Evolutionary conservation across 768 basidiomycete genomes (phyloP), one percentile per base, ranked within the genome.

Genomic region (Cyclocybe cylindracea): DNA sequence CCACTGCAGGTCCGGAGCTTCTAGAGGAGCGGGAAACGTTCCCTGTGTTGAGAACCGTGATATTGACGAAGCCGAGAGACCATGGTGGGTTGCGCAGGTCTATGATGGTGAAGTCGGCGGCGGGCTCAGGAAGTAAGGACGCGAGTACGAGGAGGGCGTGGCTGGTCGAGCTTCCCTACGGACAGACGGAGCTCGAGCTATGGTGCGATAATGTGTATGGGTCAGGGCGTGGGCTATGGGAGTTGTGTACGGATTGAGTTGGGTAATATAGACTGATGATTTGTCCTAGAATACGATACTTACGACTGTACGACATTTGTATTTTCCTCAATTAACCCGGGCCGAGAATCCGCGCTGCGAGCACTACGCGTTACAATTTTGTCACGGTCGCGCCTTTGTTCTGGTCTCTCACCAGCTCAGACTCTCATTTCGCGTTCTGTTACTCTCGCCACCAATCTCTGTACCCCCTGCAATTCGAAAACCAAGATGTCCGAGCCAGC

Each of bases 171-270:
- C 44, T 71, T 7, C 65, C 64, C 3, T 53, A 58, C 32, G 60
- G 63, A 40, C 53, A 59, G 39, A 69, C 70, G 24, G 74, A 73
- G 58, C 55, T 70, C 53, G 66, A 70, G 39, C 62, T 70, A 24
- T 75, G 74, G 73, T 66, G 69, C 35, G 67, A 70, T 48, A 66
- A 59, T 35, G 66, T 61, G 3, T 54, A 55, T 6, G 66, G 62
- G 3, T 48, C 24, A 24, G 24, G 24, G 24, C 24, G 56, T 34
- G 68, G 70, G 18, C 55, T 74, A 42, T 74, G 73, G 74, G 59
- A 65, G 40, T 52, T 63, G 32, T 66, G 64, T 51, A 54, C 53
- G 10, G 55, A 60, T 46, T 49, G 51, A 10, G 18, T 11, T 11
- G 24, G 24, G 24, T 5, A 24, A 2, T 24, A 24, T 24, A 24